A percentile compares a stretch with the other conserved stretches of the same genome.
Evolutionary conservation across 208 protist genomes (phyloP).

Genomic region (Crithidia acanthocephali): DNA sequence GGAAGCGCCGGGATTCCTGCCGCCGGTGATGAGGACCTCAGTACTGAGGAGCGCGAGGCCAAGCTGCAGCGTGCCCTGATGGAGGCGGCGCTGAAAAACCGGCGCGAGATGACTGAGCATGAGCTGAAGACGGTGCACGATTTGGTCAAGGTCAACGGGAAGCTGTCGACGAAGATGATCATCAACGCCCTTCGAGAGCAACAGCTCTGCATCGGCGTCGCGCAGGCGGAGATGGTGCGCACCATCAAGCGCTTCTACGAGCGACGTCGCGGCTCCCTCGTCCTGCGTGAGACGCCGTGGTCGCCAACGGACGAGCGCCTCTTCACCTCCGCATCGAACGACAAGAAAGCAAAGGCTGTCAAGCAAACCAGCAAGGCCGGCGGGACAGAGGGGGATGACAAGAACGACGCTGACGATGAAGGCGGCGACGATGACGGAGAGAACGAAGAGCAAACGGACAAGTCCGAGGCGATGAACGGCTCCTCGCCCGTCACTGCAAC

Average conservation of each 20-base stretch:
- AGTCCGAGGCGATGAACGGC: not conserved
- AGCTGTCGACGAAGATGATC: constrained; percentile 54
- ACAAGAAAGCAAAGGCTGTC: constrained; percentile 21
- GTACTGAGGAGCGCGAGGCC: constrained; percentile 28
- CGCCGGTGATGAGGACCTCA: constrained; percentile 15
- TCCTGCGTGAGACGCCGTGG: constrained; percentile 68
- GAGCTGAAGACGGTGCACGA: constrained; percentile 72
- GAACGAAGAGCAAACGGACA: constrained; percentile 8
- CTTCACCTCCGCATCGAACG: constrained; percentile 34
- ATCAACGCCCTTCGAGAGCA: constrained; percentile 55
- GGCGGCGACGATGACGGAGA: not conserved
- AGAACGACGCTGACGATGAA: constrained; percentile 23
- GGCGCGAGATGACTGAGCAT: constrained; percentile 68
- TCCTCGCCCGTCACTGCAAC: not conserved
- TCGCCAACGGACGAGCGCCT: constrained; percentile 72
- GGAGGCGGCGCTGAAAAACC: constrained; percentile 64
- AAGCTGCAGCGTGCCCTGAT: constrained; percentile 47
- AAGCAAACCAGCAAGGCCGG: not conserved
- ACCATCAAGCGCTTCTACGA: constrained; percentile 85
- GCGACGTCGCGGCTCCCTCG: constrained; percentile 53
- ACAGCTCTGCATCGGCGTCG: constrained; percentile 69
- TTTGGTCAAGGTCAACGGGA: constrained; percentile 56
- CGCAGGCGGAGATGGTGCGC: constrained; percentile 63
- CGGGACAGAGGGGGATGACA: not conserved
- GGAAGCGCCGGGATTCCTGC: constrained; percentile 15